A percentile compares a stretch with the other conserved stretches of the same genome.
phyloP scores from a whole-genome alignment of 129 eudicot species.

The Deinandra increscens region DNA sequence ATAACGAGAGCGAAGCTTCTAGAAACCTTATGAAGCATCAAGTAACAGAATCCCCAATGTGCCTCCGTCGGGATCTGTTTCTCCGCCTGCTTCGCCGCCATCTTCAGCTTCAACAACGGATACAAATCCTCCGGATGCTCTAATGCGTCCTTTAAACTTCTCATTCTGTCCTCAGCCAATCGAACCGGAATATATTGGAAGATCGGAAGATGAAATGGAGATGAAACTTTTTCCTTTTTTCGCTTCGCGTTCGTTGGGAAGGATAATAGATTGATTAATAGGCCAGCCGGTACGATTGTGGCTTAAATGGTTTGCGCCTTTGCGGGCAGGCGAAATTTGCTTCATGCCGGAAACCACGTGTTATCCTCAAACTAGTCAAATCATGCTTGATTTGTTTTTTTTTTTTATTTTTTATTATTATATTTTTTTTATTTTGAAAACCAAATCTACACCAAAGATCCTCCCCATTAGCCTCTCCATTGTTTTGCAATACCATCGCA shows the following conservation, averaged over 20 bases:
- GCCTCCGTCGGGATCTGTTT: conserved; percentile 93
- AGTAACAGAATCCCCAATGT: conserved; percentile 92
- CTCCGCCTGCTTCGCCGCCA: conserved; percentile 69
- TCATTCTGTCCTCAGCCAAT: conserved; percentile 41
- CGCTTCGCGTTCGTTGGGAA: not conserved
- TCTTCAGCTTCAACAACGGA: conserved; percentile 74
- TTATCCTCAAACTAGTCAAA: no score
- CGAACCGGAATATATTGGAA: not conserved
- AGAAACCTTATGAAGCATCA: conserved; percentile 93
- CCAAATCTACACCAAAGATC: no score
- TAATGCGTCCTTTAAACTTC: conserved; percentile 68
- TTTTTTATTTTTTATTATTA: no score
- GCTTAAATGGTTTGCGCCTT: not conserved
- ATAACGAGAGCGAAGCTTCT: conserved; percentile 90
- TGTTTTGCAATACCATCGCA: no score
- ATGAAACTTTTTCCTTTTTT: not conserved
- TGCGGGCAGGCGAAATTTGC: not conserved
- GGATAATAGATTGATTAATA: no score
- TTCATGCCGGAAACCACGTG: not conserved
- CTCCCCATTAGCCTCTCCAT: no score
- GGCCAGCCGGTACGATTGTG: no score
- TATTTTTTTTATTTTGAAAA: no score
- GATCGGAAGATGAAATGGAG: conserved; percentile 7
- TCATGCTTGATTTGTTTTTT: no score
- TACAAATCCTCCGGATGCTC: conserved; percentile 86